Conservation (phyloP, 257 asterid species). For the Solanum sitiens region DNA sequence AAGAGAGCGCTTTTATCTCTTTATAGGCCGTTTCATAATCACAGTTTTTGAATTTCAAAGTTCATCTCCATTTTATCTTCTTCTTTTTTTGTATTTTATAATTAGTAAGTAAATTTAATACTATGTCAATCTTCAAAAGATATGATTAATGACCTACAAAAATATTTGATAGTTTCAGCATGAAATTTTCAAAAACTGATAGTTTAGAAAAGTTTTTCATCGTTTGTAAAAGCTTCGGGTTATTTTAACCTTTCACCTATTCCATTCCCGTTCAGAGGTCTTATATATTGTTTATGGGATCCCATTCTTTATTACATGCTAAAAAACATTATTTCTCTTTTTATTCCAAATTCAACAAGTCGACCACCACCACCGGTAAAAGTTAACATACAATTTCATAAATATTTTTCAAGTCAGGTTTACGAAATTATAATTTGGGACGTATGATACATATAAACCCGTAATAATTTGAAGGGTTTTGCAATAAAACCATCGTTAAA, state of each 20-base stretch:
- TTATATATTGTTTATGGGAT: too few relatives aligned
- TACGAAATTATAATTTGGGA: not conserved
- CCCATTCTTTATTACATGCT: not conserved
- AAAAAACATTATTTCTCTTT: not conserved
- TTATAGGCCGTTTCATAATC: not conserved
- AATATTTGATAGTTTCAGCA: not conserved
- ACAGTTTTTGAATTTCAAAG: constrained; percentile 28
- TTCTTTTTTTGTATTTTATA: too few relatives aligned
- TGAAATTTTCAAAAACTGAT: not conserved
- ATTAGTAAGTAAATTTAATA: not conserved
- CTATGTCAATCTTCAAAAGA: not conserved
- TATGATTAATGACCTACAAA: not conserved
- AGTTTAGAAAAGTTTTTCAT: not conserved
- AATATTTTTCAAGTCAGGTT: too few relatives aligned
- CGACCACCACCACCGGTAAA: not conserved
- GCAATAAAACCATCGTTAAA: not conserved
- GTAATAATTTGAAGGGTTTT: not conserved
- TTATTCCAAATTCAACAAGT: not conserved
- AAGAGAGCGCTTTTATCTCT: not conserved
- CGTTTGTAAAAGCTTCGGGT: not conserved
- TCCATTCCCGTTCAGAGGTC: fast-evolving
- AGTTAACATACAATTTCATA: too few relatives aligned
- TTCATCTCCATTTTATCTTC: not conserved
- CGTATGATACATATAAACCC: not conserved
- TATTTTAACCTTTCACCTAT: too few relatives aligned